A percentile compares a stretch with the other conserved stretches of the same genome.
These are phyloP conservation scores for Irpex lacteus DNA, from an alignment of 1,284 basidiomycete genomes.

Conservation along the genomic window DNA sequence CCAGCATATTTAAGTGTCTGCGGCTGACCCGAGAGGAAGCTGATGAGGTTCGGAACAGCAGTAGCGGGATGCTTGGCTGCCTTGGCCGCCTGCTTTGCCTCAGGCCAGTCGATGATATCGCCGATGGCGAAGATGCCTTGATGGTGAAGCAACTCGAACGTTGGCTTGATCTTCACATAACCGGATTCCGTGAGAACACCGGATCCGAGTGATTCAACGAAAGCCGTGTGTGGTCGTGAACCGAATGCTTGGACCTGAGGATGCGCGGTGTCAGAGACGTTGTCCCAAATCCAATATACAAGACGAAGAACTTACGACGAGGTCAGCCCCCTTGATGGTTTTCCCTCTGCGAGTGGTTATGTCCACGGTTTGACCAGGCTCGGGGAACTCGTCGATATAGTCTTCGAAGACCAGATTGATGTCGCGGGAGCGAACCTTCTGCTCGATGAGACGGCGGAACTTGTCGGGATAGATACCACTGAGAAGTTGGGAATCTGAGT, in stretches of 20 bases:
- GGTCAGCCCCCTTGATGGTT: conserved; percentile 46
- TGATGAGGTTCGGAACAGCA: conserved; percentile 45
- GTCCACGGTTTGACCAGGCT: conserved; percentile 23
- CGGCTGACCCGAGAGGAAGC: conserved; percentile 36
- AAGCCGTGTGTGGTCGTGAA: conserved; percentile 46
- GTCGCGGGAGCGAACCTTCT: conserved; percentile 39
- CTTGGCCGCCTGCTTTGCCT: conserved; percentile 60
- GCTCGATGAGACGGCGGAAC: conserved; percentile 48
- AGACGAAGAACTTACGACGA: conserved; percentile 44
- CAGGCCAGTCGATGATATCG: conserved; percentile 56
- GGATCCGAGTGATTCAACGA: conserved; percentile 42
- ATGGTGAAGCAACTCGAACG: conserved; percentile 47
- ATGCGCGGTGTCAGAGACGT: not conserved
- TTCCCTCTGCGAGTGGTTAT: conserved; percentile 54
- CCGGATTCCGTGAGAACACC: conserved; percentile 39
- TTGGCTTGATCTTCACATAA: conserved; percentile 46
- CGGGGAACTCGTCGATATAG: conserved; percentile 43
- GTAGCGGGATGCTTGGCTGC: conserved; percentile 39
- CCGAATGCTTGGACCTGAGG: conserved; percentile 49
- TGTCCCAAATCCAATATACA: not conserved
- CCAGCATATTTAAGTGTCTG: conserved; percentile 47
- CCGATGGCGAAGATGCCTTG: conserved; percentile 56
- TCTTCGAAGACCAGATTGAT: conserved; percentile 56
- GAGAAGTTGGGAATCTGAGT: conserved; percentile 48
- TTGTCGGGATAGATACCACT: conserved; percentile 56